A percentile compares a stretch with the other conserved stretches of the same genome.
Conservation (phyloP, 805 yeast species). For the Kregervanrija fluxuum region DNA sequence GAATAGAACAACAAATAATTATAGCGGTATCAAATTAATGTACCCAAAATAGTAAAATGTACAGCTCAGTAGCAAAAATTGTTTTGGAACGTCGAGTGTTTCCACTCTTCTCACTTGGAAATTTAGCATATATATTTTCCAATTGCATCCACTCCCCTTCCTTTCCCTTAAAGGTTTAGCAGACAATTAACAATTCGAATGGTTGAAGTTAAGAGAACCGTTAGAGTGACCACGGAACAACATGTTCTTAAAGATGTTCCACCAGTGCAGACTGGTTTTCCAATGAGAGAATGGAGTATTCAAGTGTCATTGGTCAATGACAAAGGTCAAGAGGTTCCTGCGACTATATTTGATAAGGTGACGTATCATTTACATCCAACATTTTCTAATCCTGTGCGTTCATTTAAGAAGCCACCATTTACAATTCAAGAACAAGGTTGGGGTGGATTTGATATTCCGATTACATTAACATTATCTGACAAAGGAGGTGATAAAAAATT, state of each 20-base stretch:
- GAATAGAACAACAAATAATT: background rate
- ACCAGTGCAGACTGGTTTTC: constrained; percentile 83
- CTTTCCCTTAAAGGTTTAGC: background rate
- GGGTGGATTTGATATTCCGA: constrained; percentile 94
- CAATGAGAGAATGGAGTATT: constrained; percentile 91
- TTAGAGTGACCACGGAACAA: constrained; percentile 83
- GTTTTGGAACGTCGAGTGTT: background rate
- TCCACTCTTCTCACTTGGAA: background rate
- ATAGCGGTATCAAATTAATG: background rate
- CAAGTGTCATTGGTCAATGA: constrained; percentile 68
- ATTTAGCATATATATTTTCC: background rate
- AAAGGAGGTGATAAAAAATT: constrained; percentile 84
- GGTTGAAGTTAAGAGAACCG: constrained; percentile 69
- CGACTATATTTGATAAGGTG: constrained; percentile 82
- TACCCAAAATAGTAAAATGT: background rate
- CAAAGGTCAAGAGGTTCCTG: constrained; percentile 78
- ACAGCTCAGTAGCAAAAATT: background rate
- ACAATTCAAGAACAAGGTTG: constrained; percentile 89
- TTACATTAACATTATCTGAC: constrained; percentile 69
- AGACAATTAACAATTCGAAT: constrained; percentile 8
- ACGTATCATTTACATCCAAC: constrained; percentile 94
- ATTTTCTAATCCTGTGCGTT: constrained; percentile 80
- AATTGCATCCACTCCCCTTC: background rate
- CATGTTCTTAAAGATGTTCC: constrained; percentile 74
- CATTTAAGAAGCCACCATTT: constrained; percentile 78